A percentile compares a stretch with the other conserved stretches of the same genome.
phyloP scores from a whole-genome alignment of 495 filamentous ascomycete species.

The Aspergillus funiculosus region DNA sequence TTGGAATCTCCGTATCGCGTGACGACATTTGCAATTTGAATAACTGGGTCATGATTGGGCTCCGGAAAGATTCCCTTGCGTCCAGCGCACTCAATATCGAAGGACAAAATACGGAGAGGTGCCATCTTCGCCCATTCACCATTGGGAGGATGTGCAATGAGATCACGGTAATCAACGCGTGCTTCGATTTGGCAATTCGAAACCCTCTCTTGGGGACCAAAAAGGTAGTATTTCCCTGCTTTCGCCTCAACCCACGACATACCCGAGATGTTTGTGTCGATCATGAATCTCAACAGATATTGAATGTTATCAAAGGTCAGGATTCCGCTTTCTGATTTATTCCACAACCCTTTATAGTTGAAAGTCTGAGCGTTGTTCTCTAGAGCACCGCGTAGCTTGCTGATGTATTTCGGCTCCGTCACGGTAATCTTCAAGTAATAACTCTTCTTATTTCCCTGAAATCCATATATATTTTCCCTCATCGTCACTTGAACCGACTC shows the following conservation, averaged over 20 bases:
- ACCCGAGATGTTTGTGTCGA: constrained; percentile 83
- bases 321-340: constrained; percentile 57
- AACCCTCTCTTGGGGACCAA: constrained; percentile 53
- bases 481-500: constrained; percentile 71
- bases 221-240: constrained; percentile 62
- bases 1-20: constrained; percentile 93
- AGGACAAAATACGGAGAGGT: constrained; percentile 83
- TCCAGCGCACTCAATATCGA: constrained; percentile 98
- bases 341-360: constrained; percentile 92
- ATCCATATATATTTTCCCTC: constrained; percentile 85
- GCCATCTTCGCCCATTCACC: constrained; percentile 99
- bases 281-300: constrained; percentile 95
- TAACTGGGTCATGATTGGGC: constrained; percentile 83
- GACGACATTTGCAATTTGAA: constrained; percentile 98
- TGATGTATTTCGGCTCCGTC: constrained; percentile 76
- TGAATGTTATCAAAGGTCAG: constrained; percentile 92
- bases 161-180: constrained; percentile 66
- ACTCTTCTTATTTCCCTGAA: constrained; percentile 84
- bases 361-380: constrained; percentile 57
- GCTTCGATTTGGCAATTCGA: constrained; percentile 98
- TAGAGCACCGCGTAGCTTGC: constrained; percentile 62
- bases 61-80: constrained; percentile 97
- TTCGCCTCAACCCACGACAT: constrained; percentile 98
- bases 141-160: constrained; percentile 82
- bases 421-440: constrained; percentile 92